Conservation (phyloP, 805 yeast species). For the Saitoella complicata region DNA sequence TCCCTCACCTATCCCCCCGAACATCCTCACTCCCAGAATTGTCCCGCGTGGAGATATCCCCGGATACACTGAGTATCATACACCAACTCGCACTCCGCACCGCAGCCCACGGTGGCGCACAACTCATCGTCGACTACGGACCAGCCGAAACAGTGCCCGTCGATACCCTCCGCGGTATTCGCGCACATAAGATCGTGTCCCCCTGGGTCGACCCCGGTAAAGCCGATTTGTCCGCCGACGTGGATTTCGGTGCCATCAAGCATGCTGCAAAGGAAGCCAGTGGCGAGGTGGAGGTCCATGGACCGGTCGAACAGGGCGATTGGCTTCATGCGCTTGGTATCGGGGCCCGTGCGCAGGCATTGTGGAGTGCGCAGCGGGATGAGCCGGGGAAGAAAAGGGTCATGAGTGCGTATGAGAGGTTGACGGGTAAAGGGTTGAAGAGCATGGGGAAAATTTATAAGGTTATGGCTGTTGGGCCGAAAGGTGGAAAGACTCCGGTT, state of each 20-base stretch:
- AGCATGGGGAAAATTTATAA: slow-evolving; percentile 69
- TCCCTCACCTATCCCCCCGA: slow-evolving; percentile 37
- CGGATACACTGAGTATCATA: slow-evolving; percentile 36
- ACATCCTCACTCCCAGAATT: slow-evolving; percentile 38
- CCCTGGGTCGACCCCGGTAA: slow-evolving; percentile 66
- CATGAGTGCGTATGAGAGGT: slow-evolving; percentile 39
- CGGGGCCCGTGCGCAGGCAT: slow-evolving; percentile 39
- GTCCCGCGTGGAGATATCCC: slow-evolving; percentile 54
- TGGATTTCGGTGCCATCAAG: slow-evolving; percentile 52
- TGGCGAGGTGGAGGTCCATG: slow-evolving; percentile 24
- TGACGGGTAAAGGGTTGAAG: slow-evolving; percentile 42
- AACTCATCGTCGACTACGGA: slow-evolving; percentile 67
- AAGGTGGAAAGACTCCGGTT: too few relatives aligned
- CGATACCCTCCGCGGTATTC: slow-evolving; percentile 60
- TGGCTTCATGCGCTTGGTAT: slow-evolving; percentile 66
- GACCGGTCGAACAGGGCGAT: slow-evolving; percentile 62
- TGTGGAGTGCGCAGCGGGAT: slow-evolving; percentile 29
- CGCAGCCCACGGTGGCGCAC: slow-evolving; percentile 38
- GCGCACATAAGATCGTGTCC: slow-evolving; percentile 52
- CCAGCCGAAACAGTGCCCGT: slow-evolving; percentile 44
- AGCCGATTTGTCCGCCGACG: slow-evolving; percentile 71
- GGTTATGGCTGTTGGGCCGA: slow-evolving; percentile 35
- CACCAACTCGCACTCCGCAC: slow-evolving; percentile 4
- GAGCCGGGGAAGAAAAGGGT: slow-evolving; percentile 37
- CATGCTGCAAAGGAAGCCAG: slow-evolving; percentile 16